Conservation (phyloP, 768 basidiomycete species). For the Auricularia sp. region DNA sequence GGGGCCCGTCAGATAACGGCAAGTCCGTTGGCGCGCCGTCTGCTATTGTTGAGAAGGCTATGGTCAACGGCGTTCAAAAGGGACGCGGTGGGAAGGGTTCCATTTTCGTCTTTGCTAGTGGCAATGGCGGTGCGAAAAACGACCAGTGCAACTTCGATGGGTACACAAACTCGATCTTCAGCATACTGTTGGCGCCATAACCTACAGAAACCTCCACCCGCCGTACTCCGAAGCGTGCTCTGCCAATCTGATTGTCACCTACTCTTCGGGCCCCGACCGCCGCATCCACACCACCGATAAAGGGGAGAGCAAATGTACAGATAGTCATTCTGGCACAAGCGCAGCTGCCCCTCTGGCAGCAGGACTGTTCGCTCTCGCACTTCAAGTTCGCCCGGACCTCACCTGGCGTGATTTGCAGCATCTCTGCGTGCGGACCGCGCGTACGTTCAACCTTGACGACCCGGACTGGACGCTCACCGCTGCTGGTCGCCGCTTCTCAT, state of each 20-base stretch:
- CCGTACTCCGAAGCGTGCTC: conserved; percentile 42
- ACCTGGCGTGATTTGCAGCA: conserved; percentile 43
- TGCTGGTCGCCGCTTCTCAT: conserved; percentile 31
- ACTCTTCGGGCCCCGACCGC: conserved; percentile 33
- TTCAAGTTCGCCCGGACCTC: conserved; percentile 32
- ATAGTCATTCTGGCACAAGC: conserved; percentile 38
- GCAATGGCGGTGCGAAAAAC: conserved; percentile 37
- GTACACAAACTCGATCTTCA: conserved; percentile 40
- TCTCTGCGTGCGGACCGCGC: conserved; percentile 29
- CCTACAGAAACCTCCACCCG: conserved; percentile 36
- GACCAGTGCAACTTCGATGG: conserved; percentile 48
- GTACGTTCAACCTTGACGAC: conserved; percentile 34
- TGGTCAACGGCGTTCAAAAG: conserved; percentile 38
- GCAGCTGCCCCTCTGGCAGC: conserved; percentile 40
- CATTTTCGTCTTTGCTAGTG: conserved; percentile 41
- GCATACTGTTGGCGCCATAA: conserved; percentile 39
- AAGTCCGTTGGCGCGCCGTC: conserved; percentile 37
- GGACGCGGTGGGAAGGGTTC: conserved; percentile 37
- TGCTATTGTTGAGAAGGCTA: conserved; percentile 34
- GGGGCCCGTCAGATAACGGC: conserved; percentile 44
- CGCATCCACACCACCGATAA: conserved; percentile 33
- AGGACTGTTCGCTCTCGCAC: conserved; percentile 36
- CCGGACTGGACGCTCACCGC: conserved; percentile 40
- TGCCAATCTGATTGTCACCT: conserved; percentile 39
- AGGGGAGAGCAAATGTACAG: conserved; percentile 34